Evolutionary conservation across 1,284 basidiomycete genomes (phyloP), one percentile per base, ranked within the genome.

Genomic region (Singerocomus rubriflavus): DNA sequence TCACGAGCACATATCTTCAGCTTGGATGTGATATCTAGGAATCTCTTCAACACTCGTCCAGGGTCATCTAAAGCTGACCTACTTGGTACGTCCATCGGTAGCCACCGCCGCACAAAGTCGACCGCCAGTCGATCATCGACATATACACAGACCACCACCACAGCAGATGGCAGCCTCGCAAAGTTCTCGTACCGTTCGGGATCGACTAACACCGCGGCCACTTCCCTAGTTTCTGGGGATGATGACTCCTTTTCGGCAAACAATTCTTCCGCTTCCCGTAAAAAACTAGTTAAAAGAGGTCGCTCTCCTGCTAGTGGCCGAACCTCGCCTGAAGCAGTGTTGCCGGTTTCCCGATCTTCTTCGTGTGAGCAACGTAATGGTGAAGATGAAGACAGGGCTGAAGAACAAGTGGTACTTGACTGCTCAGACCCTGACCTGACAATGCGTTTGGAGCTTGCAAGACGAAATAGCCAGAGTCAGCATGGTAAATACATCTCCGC

Each of bases 1-100:
- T 85, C 89, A 4, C 83, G 87, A 54, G 87, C 84, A 2, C 83
- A 86, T 13, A 89, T 91, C 51, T 91, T 94, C 61, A 84, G 88
- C 29, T 74, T 95, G 42, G 92, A 94, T 61, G 85, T 82, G 13
- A 85, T 95, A 59, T 92, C 91, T 17, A 77, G 87, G 45, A 88
- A 86, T 63, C 73, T 91, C 27, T 89, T 91, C 67, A 81, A 78
- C 56, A 65, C 78, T 5, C 77, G 81, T 8, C 77, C 84, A 36
- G 81, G 78, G 12, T 79, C 78, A 4, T 71, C 79, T 11, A 82
- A 80, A 70, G 78, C 77, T 37, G 87, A 90, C 55, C 74, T 88
- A 49, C 88, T 91, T 59, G 78, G 80, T 33, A 81, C 84, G 5
- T 83, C 85, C 0, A 78, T 85, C 39, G 84, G 75, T 59, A 72